Base-by-base conservation (phyloP, 139 green algal genomes). In the Micractinium conductrix region DNA sequence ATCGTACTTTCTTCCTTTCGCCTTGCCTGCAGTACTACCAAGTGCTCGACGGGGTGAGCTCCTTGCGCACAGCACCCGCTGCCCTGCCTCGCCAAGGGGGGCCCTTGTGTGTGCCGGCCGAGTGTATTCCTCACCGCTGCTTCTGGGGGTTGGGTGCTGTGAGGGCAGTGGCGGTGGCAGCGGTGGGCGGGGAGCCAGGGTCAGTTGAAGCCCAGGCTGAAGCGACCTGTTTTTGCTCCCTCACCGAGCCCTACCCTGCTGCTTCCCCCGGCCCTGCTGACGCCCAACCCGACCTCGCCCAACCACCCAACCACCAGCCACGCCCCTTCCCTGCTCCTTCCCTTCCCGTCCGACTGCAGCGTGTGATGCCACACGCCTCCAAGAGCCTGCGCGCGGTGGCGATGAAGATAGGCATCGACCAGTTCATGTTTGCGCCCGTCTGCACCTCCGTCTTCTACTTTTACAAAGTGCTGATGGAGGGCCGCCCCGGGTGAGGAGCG, bases 381-480 rank as follows among this genome's bases (percentile, higher is more conserved):
- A 91, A 86, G 28, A 86, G 73, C 40, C 72, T 55, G 9, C 62
- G 44, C 37, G 85, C 91, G 2, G 83, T 94, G 16, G 53, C 90
- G 5, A 50, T 80, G 28, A 94, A 94, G 79, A 84, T 92, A 9
- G 85, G 81, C 22, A 86, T 91, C n/a, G 91, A 94, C 74, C 91
- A 94, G 70, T 58, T 78, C 70, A 53, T 93, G 26, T 93, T 88
- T 79, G 86, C 91, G 0, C 91, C 91, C 30, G 30, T 90, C 14
- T 92, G 90, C 83, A 93, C 91, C 30, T 67, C 72, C 50, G 60
- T 91, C 16, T 94, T 93, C 84, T 94, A 93, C 74, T 72, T 48
- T 8, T 90, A 87, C 55, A 90, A 90, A 33, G 40, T 63, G 10
- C 5, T 42, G 16, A 67, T 75, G 8, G 86, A 83, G 73, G 72